Base-by-base conservation (phyloP, 805 yeast genomes). In the Isabelozyma pseudorhagii region DNA sequence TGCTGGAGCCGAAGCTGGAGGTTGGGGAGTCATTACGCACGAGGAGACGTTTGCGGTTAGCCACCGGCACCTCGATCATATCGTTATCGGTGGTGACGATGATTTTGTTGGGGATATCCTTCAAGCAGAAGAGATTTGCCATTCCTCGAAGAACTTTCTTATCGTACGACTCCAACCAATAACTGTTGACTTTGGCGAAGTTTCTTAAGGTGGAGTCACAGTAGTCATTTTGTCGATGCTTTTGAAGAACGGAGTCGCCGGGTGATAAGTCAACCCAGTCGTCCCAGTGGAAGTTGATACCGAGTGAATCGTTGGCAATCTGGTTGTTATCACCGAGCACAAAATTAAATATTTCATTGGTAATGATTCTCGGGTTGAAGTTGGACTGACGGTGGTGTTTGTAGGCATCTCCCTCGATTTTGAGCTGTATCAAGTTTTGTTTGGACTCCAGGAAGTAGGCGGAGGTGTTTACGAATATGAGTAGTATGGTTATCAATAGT, bases 201-300 rank as follows among this genome's bases (percentile, higher is more conserved):
- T 53, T 48, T 5, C 46, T 47, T 18, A 66, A 42, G 8, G 42
- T 42, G n/a, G 46, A 43, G 28, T 59, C 64, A 49, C 75, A 70
- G 25, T 44, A 10, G 3, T 71, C 72, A 4, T 53, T 55, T 8
- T 42, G 39, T 27, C 67, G 53, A 31, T 53, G 59, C 10, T 47
- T 36, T 17, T 53, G 51, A 14, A 71, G 49, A 4, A 63, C 39
- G 10, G 49, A 11, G 44, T 64, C 50, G 0, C 58, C 72, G 6
- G 67, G 63, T 13, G 52, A 49, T 34, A 64, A 49, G 48, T 69
- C 75, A 18, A 67, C 59, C 71, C 73, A 70, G 52, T 71, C 73
- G 50, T 71, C 75, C 75, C 75, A 71, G 54, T 71, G 75, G 56
- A 70, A 70, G 50, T 49, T 50, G n/a, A 69, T 54, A 15, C 69